Conservation (phyloP, 345 rosid genomes). For the Chamaenerion angustifolium region DNA sequence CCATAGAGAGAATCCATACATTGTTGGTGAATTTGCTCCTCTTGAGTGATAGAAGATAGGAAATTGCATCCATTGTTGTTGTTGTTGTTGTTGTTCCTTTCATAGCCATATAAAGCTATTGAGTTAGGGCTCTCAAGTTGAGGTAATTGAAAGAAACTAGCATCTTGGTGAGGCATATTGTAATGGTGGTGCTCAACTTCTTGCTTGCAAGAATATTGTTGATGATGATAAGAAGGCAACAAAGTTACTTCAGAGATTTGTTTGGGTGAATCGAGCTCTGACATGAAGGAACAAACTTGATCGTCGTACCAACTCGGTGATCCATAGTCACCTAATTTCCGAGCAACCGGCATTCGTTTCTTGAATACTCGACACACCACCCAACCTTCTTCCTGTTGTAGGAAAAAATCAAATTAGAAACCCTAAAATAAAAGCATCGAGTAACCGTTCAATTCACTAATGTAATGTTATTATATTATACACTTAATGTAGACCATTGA, state of each 20-base stretch:
- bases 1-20: conserved; percentile 33
- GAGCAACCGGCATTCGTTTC: conserved; percentile 20
- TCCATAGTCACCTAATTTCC: conserved; percentile 20
- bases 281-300: conserved; percentile 59
- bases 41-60: conserved; percentile 41
- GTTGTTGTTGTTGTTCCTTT: conserved; percentile 23
- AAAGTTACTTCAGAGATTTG: conserved; percentile 33
- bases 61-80: conserved; percentile 30
- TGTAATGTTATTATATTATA: no score
- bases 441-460: no score
- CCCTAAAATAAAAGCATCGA: no score
- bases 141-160: conserved; percentile 66
- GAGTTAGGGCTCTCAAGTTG: conserved; percentile 67
- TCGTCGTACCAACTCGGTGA: conserved; percentile 81
- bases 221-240: conserved; percentile 29
- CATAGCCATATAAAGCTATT: conserved; percentile 23
- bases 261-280: conserved; percentile 50
- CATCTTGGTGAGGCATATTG: conserved; percentile 18
- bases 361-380: conserved; percentile 36
- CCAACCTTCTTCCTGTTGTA: conserved; percentile 26
- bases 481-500: no score
- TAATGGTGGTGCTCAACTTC: conserved; percentile 53
- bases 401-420: no score
- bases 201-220: conserved; percentile 65
- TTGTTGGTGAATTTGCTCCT: conserved; percentile 40